Conservation (phyloP, 139 green algal genomes). For the Coccomyxa sp. region DNA sequence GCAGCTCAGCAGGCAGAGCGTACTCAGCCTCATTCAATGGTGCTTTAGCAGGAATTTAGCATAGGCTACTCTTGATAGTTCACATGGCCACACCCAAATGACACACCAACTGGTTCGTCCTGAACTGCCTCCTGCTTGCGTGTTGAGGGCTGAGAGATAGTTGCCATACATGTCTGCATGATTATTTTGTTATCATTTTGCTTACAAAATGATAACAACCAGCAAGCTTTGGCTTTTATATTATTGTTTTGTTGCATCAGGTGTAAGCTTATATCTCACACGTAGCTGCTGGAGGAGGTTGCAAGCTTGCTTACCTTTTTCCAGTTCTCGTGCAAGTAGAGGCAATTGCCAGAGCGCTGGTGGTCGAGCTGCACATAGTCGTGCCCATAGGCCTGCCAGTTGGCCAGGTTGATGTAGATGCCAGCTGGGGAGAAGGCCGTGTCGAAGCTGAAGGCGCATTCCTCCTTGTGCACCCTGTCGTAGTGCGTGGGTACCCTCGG, state of each 20-base stretch:
- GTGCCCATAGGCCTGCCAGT: constrained; percentile 67
- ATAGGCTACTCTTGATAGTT: neutral
- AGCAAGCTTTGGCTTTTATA: too few species aligned
- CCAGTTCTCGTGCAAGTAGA: constrained; percentile 83
- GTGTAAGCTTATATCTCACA: too few species aligned
- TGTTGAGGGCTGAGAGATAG: neutral
- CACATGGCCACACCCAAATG: neutral
- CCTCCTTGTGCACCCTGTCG: constrained; percentile 80
- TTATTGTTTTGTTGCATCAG: too few species aligned
- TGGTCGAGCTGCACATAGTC: constrained; percentile 74
- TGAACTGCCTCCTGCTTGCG: too few species aligned
- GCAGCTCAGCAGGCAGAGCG: neutral
- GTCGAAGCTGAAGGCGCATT: constrained; percentile 90
- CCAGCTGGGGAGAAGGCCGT: constrained; percentile 64
- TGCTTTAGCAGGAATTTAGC: neutral
- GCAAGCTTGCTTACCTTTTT: constrained; percentile 33
- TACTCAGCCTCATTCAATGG: neutral
- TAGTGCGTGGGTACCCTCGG: neutral
- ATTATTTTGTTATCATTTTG: too few species aligned
- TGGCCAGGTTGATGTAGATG: constrained; percentile 90
- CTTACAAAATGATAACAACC: too few species aligned
- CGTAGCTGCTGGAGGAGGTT: neutral
- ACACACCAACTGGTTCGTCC: too few species aligned
- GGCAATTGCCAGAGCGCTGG: constrained; percentile 44
- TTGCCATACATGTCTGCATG: neutral